Conservation (phyloP, 2,329 filamentous ascomycete species). For the Colletotrichum chrysophilum region DNA sequence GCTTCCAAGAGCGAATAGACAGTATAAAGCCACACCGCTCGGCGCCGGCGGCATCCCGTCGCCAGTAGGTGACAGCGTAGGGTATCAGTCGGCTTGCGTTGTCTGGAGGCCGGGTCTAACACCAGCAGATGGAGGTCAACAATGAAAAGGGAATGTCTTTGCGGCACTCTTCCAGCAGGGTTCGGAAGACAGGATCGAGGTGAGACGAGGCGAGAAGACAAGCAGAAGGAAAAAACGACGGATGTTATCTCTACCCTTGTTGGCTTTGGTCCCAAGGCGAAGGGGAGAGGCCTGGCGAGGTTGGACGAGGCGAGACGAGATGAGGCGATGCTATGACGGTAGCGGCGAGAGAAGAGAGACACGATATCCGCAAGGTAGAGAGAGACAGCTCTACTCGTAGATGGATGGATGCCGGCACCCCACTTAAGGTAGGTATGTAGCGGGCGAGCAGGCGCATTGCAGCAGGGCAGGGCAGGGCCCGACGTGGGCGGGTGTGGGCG, state of each 20-base stretch:
- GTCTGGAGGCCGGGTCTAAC: not conserved
- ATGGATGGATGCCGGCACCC: not conserved
- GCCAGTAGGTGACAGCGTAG: not conserved
- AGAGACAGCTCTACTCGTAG: not conserved
- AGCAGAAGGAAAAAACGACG: not conserved
- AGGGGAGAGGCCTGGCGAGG: not conserved
- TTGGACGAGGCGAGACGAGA: not conserved
- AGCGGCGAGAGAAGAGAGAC: not conserved
- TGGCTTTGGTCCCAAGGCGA: not conserved
- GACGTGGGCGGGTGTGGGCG: not conserved
- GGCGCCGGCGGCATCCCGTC: not conserved
- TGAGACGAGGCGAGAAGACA: not conserved
- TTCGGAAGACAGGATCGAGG: not conserved
- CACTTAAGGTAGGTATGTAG: not conserved
- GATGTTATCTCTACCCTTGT: not conserved
- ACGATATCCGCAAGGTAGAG: not conserved
- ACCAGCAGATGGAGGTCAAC: not conserved
- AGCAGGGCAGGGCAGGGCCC: not conserved
- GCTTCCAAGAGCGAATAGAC: not conserved
- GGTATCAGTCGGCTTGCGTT: slow-evolving; percentile 2
- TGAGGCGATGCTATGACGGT: not conserved
- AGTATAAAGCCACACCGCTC: not conserved
- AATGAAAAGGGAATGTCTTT: not conserved
- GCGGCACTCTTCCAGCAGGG: not conserved
- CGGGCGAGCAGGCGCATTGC: not conserved